These are phyloP conservation scores for Paramecium bursaria DNA, from an alignment of 73 alveolate genomes.

Conservation along the genomic window DNA sequence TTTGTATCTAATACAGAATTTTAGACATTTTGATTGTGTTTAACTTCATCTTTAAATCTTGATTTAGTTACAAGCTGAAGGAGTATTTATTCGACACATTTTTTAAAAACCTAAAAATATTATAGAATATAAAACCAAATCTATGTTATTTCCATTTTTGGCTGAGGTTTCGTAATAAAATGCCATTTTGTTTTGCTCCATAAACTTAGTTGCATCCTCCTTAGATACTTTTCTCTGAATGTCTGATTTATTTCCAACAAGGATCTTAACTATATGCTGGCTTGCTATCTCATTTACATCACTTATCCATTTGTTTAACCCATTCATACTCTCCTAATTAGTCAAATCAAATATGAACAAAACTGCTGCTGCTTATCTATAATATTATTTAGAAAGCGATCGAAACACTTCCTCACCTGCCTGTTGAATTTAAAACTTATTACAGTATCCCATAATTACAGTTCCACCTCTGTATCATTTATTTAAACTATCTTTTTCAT, in stretches of 20 bases:
- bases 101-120: constrained; percentile 6
- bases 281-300: constrained; percentile 26
- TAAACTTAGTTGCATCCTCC: constrained; percentile 18
- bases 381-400: background rate
- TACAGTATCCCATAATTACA: constrained; percentile 53
- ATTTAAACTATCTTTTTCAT: background rate
- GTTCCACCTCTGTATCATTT: constrained; percentile 7
- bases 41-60: no score
- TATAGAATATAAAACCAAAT: background rate
- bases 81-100: background rate
- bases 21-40: no score
- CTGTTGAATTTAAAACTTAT: background rate
- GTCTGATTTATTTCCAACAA: constrained; percentile 49
- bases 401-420: constrained; percentile 48
- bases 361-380: constrained; percentile 48
- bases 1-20: no score
- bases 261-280: constrained; percentile 2
- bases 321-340: constrained; percentile 2
- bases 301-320: background rate
- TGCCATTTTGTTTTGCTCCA: background rate
- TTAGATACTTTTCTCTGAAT: background rate
- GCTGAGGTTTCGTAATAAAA: constrained; percentile 57
- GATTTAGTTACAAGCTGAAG: no score
- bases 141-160: constrained; percentile 27
- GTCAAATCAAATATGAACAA: constrained; percentile 8